Evolutionary conservation across 2,329 filamentous ascomycete species (phyloP), one percentile per base, ranked within the genome.

Genomic region (Hypoxylon sp.): DNA sequence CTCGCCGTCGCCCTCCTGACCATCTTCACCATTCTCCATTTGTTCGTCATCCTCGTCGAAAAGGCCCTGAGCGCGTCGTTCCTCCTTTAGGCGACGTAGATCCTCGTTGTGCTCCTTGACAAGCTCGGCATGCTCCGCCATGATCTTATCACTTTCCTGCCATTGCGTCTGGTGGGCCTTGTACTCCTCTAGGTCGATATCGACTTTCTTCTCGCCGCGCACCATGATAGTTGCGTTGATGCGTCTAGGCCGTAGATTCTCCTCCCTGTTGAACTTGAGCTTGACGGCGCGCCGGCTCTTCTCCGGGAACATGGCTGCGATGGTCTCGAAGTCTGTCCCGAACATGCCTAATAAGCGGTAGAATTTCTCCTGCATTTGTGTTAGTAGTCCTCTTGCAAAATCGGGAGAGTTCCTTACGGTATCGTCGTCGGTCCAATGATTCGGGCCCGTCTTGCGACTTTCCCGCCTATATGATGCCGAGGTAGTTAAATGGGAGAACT

Each of bases 291-390:
- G 87, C 17, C 93, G 86, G 66, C 87, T 91, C 75, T 91, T 89
- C 69, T 87, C 86, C 0, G 89, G 87, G 75, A 97, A 94, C 86
- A 94, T 89, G 73, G 88, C 88, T 65, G 88, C 86, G 73, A 97
- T 94, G 80, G 93, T 92, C 77, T 91, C 87, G 76, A 96, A 97
- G 77, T 95, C 92, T 1, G 92, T 95, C 62, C 93, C 93, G 75
- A 93, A 94, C 85, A 91, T 92, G 63, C 85, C 82, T 1, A 97
- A 84, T 0, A 89, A 90, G 29, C 90, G 86, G 82, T 94, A 96
- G 80, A 96, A 96, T 48, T 88, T 83, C 61, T 92, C 90, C 2
- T 70, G 37, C 7, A 29, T 1, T 21, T 2, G n/a, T 29, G 55
- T 67, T 58, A 67, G 48, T 46, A 42, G 8, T 47, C 31, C 7